Base-by-base conservation (phyloP, 2,329 filamentous ascomycete genomes). In the Phialemonium atrogriseum region DNA sequence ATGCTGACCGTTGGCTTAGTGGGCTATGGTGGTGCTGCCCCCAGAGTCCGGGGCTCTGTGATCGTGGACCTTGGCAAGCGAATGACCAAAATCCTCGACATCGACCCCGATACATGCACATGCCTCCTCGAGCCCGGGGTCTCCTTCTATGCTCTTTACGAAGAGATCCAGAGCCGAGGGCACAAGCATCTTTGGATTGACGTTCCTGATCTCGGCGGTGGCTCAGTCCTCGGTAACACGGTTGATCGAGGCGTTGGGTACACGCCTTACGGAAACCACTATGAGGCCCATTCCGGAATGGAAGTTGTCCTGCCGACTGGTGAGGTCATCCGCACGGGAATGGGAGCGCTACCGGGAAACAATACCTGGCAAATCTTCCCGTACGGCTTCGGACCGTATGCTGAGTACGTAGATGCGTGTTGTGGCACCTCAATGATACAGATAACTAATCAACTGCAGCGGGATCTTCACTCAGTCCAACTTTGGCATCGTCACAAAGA, bases 401-500 rank as follows among this genome's bases (percentile, higher is more conserved):
- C 47, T 10, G 54, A 56, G 15, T 39, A 15, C n/a, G n/a, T n/a
- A n/a, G n/a, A n/a, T n/a, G n/a, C n/a, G n/a, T 12, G 33, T 34
- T 10, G 7, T 17, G 10, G 8, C 7, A 7, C 7, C 7, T 16
- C 10, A 13, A 16, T 17, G 14, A 27, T 17, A 17, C 7, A 27
- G 11, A 12, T 8, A 25, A 10, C 25, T 17, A 7, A 15, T 27
- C 10, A 8, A 7, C 13, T 16, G n/a, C n/a, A 54, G 51, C 41
- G 60, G 62, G 2, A 56, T 70, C 1, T 71, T 70, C 40, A 57
- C 62, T 0, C 65, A 70, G 39, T 64, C 59, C 1, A 68, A 68
- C 30, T 59, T 66, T 8, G 66, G 65, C 9, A 62, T 71, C 16
- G 65, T 69, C 3, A 66, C 63, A 4, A 70, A 70, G 48, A 67